A percentile compares a stretch with the other conserved stretches of the same genome.
phyloP scores from a whole-genome alignment of 2,329 filamentous ascomycete genomes.

The Blumeriella jaapii region DNA sequence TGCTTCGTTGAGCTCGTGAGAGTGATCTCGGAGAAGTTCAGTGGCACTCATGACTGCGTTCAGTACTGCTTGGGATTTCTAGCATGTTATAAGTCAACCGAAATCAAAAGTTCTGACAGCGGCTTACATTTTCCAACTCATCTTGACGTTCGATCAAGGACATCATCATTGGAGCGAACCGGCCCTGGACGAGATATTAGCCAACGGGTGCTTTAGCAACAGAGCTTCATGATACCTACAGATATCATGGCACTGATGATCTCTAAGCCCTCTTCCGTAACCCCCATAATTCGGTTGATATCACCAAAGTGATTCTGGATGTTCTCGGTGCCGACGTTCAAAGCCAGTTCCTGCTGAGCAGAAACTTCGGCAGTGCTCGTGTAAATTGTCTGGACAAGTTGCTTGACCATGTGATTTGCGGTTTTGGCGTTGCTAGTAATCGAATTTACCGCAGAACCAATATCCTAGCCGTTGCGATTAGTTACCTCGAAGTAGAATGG shows the following conservation, averaged over 20 bases:
- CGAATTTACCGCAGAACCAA: conserved; percentile 13
- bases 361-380: conserved; percentile 23
- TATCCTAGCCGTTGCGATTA: conserved; percentile 7
- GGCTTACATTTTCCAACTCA: conserved; percentile 18
- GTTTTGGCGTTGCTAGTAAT: conserved; percentile 10
- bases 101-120: not conserved
- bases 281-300: conserved; percentile 16
- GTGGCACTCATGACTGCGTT: conserved; percentile 19
- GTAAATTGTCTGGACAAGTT: conserved; percentile 11
- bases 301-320: conserved; percentile 13
- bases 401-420: conserved; percentile 11
- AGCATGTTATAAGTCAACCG: not conserved
- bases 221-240: no score
- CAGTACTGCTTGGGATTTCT: conserved; percentile 18
- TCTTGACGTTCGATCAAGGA: conserved; percentile 17
- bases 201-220: conserved; percentile 1
- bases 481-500: not conserved
- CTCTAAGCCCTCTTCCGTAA: conserved; percentile 14
- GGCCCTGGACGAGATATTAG: conserved; percentile 4
- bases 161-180: conserved; percentile 15
- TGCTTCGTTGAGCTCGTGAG: conserved; percentile 18
- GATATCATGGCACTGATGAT: conserved; percentile 12
- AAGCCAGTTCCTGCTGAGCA: conserved; percentile 20
- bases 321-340: conserved; percentile 15
- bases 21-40: conserved; percentile 17